phyloP scores from a whole-genome alignment of 441 rosid genomes.

The Erodium texanum region DNA sequence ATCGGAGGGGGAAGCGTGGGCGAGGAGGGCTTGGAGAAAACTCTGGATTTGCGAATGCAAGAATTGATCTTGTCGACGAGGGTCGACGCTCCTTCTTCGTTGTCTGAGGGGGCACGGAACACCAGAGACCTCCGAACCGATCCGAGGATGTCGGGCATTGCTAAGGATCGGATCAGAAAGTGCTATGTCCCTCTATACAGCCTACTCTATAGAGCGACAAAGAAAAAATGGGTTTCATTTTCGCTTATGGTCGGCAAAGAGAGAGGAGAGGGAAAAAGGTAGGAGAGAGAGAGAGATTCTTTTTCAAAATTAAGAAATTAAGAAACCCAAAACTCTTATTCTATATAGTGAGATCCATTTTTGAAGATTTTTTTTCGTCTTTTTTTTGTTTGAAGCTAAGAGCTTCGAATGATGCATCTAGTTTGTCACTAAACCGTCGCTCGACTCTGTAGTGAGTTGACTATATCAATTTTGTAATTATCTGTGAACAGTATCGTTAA shows the following conservation, averaged over 20 bases:
- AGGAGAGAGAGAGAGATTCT: background rate
- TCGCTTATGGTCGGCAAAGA: too few species aligned
- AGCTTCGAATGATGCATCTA: too few species aligned
- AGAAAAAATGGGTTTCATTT: background rate
- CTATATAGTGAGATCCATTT: too few species aligned
- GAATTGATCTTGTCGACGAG: conserved; percentile 77
- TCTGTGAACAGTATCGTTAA: too few species aligned
- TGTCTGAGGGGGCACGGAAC: conserved; percentile 37
- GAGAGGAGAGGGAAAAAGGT: too few species aligned
- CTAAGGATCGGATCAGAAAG: background rate
- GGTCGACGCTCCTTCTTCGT: conserved; percentile 39
- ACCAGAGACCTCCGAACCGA: conserved; percentile 93
- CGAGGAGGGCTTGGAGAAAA: conserved; percentile 44
- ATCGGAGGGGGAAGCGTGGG: conserved; percentile 18
- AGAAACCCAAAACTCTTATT: too few species aligned
- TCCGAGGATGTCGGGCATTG: conserved; percentile 79
- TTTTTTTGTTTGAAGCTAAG: too few species aligned
- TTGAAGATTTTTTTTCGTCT: too few species aligned
- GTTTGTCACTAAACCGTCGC: too few species aligned
- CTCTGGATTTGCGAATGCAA: conserved; percentile 73
- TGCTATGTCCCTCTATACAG: background rate
- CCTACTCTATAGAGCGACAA: background rate
- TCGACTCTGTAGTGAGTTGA: too few species aligned
- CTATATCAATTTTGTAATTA: too few species aligned
- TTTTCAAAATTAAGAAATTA: too few species aligned